These are phyloP conservation scores for Kwoniella sp. DNA, from an alignment of 768 basidiomycete genomes.

Conservation along the genomic window DNA sequence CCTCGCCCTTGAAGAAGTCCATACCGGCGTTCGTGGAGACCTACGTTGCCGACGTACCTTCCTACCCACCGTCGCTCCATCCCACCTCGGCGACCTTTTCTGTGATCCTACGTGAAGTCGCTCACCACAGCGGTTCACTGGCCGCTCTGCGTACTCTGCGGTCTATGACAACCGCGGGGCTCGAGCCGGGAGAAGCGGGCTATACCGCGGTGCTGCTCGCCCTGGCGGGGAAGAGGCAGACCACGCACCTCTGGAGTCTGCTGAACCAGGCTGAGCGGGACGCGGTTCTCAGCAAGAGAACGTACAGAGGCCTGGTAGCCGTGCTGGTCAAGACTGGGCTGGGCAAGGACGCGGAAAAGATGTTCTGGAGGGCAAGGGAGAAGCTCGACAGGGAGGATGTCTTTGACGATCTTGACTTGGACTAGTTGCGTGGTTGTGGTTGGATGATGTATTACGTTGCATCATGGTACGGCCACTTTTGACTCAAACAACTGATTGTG, in stretches of 20 bases:
- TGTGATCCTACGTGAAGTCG: conserved; percentile 15
- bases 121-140: conserved; percentile 10
- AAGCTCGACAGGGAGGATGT: conserved; percentile 4
- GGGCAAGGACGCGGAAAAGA: conserved; percentile 6
- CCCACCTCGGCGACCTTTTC: conserved; percentile 11
- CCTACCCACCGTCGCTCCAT: conserved; percentile 11
- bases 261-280: conserved; percentile 17
- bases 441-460: too few relatives aligned
- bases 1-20: not conserved
- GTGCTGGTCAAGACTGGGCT: conserved; percentile 11
- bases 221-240: conserved; percentile 11
- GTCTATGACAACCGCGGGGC: conserved; percentile 2
- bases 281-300: not conserved
- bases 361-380: conserved; percentile 11
- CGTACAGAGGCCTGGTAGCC: conserved; percentile 12
- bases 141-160: conserved; percentile 10
- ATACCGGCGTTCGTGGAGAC: not conserved
- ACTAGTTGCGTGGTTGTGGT: too few relatives aligned
- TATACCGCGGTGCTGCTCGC: conserved; percentile 14
- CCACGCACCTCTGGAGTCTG: conserved; percentile 9
- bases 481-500: not conserved
- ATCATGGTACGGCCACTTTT: not conserved
- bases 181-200: conserved; percentile 4
- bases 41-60: not conserved
- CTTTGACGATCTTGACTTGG: conserved; percentile 5